phyloP scores from a whole-genome alignment of 2,329 filamentous ascomycete genomes.

The Erysiphe pulchra region DNA sequence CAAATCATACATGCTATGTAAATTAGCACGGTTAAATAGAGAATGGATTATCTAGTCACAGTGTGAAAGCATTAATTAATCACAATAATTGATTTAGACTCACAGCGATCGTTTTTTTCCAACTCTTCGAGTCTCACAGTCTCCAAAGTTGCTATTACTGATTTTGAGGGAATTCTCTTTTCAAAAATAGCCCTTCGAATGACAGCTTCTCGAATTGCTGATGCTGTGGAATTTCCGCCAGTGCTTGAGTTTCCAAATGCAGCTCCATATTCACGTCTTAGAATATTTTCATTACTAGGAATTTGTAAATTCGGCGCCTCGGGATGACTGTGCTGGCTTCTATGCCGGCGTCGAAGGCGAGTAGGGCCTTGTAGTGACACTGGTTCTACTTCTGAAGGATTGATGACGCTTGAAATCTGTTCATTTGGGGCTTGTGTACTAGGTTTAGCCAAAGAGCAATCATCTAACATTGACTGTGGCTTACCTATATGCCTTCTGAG shows the following conservation, averaged over 20 bases:
- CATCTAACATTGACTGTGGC: no score
- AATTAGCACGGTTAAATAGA: no score
- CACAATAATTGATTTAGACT: constrained; percentile 2
- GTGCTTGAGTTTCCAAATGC: constrained; percentile 1
- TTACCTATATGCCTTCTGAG: no score
- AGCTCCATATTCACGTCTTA: constrained; percentile 1
- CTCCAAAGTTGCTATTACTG: constrained; percentile 10
- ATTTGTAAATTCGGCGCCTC: no score
- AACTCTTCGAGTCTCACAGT: constrained; percentile 9
- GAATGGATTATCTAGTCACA: neutral
- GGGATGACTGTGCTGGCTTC: neutral
- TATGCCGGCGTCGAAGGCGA: neutral
- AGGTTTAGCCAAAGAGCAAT: no score
- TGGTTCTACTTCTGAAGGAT: no score
- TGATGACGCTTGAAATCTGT: no score
- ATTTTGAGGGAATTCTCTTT: constrained; percentile 11
- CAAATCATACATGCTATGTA: constrained; percentile 32
- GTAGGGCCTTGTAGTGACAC: neutral
- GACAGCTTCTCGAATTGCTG: constrained; percentile 6
- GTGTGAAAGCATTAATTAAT: neutral
- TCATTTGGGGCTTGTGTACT: no score
- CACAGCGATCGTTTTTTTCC: constrained; percentile 9
- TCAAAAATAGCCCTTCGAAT: neutral
- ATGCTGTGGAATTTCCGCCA: constrained; percentile 6
- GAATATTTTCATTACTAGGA: neutral